Percentiles rank a stretch among this genome's conserved stretches.
Conservation (phyloP, 2,329 filamentous ascomycete species). For the Paraphoma chrysanthemicola region DNA sequence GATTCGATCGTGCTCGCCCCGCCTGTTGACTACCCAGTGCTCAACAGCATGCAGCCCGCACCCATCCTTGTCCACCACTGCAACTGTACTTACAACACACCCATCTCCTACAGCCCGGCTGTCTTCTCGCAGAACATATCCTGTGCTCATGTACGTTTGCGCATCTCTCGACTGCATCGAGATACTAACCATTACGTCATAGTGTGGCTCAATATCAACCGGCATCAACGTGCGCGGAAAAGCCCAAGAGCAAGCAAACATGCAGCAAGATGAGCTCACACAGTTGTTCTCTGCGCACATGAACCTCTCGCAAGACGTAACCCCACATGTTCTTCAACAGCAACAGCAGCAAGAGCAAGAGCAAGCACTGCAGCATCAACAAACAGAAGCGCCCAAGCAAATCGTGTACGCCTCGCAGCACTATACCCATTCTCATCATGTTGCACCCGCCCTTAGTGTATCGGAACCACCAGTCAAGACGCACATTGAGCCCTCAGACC, state of each 20-base stretch:
- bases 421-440: slow-evolving; percentile 81
- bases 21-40: slow-evolving; percentile 22
- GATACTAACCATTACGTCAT: slow-evolving; percentile 46
- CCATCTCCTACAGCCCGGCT: slow-evolving; percentile 50
- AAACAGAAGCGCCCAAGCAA: slow-evolving; percentile 45
- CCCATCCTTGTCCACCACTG: slow-evolving; percentile 49
- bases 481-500: slow-evolving; percentile 44
- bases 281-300: slow-evolving; percentile 79
- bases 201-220: slow-evolving; percentile 52
- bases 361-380: slow-evolving; percentile 17
- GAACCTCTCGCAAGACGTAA: slow-evolving; percentile 59
- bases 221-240: slow-evolving; percentile 52
- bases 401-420: slow-evolving; percentile 82
- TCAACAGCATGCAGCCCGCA: slow-evolving; percentile 46
- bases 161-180: slow-evolving; percentile 4
- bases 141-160: slow-evolving; percentile 55
- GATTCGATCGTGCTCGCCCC: slow-evolving; percentile 1
- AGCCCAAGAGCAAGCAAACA: slow-evolving; percentile 47
- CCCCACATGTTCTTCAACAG: slow-evolving; percentile 53
- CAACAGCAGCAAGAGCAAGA: slow-evolving; percentile 13
- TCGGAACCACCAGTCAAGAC: slow-evolving; percentile 40
- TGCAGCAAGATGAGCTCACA: slow-evolving; percentile 82
- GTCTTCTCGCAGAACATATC: slow-evolving; percentile 54
- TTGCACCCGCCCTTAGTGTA: slow-evolving; percentile 48
- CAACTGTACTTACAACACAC: slow-evolving; percentile 48